Evolutionary conservation across 305 asterid genomes (phyloP), one percentile per base, ranked within the genome.

Genomic region (Fraxinus ornus): DNA sequence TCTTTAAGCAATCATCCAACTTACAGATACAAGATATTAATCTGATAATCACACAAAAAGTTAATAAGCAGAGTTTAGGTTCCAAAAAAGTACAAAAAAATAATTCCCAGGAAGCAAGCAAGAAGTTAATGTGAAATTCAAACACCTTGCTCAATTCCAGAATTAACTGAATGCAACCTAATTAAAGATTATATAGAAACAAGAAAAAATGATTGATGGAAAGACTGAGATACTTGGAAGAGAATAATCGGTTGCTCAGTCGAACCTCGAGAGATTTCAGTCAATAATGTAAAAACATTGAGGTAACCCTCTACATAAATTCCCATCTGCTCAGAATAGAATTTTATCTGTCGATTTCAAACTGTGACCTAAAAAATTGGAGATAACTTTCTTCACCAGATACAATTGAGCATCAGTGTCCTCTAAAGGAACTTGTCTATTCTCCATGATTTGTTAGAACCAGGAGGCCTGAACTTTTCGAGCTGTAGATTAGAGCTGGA

Each of bases 351-450:
- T 39, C 68, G 75, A 83, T 35, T 64, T 64, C 36, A 75, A 76
- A 32, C n/a, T 37, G 71, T 36, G 75, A 79, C 79, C 84, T 76
- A 77, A n/a, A 83, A 64, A 73, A 8, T 85, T 81, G 85, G 82
- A 85, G 78, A 83, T 76, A 82, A 80, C 83, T 47, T 75, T 86
- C 83, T 57, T 82, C 86, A 83, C 85, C 76, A 76, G 76, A 82
- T 84, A 70, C 82, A 76, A 47, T 41, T 41, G 33, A 75, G 77
- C 81, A 83, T 84, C 79, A 68, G 81, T 30, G 52, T 37, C 83
- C 84, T 80, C 66, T 84, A 87, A 78, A 89, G 82, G 74, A 89
- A 89, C 77, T 86, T 88, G 84, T 86, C 91, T 82, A 89, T 78
- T 77, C 86, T 86, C 78, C 57, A 81, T 49, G 88, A 36, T 87